Conservation (phyloP, 1,284 basidiomycete species). For the Ceratobasidium theobromae region DNA sequence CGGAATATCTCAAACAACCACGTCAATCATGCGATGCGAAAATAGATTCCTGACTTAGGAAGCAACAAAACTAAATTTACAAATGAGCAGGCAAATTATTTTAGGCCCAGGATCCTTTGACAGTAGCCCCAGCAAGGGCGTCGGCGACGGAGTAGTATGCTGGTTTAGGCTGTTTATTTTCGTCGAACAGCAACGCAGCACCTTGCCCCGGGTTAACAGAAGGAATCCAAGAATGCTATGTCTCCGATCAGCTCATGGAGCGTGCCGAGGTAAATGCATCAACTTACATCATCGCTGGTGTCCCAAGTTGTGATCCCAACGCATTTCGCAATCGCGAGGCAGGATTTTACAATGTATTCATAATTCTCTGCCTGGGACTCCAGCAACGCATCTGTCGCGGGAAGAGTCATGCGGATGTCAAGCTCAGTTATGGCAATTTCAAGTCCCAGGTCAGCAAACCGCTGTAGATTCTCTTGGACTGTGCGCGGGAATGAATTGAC, state of each 20-base stretch:
- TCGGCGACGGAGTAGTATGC: conserved; percentile 38
- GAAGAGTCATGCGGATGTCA: conserved; percentile 47
- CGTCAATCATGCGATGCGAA: too few species aligned
- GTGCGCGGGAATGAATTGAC: conserved; percentile 50
- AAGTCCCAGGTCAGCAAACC: conserved; percentile 53
- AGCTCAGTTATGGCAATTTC: conserved; percentile 50
- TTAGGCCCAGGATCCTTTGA: conserved; percentile 11
- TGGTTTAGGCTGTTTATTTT: conserved; percentile 40
- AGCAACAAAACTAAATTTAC: background rate
- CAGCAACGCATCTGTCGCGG: conserved; percentile 50
- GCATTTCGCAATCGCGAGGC: conserved; percentile 42
- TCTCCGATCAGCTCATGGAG: background rate
- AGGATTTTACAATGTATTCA: conserved; percentile 49
- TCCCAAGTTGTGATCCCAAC: conserved; percentile 32
- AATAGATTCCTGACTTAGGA: too few species aligned
- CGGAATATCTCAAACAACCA: too few species aligned
- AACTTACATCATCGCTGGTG: conserved; percentile 27
- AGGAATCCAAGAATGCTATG: conserved; percentile 40
- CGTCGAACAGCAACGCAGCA: conserved; percentile 39
- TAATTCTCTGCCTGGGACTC: conserved; percentile 55
- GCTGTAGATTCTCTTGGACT: conserved; percentile 49
- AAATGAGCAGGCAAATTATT: background rate
- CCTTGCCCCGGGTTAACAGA: conserved; percentile 40
- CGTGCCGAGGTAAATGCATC: background rate
- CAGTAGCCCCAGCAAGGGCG: conserved; percentile 33